Base-by-base conservation (phyloP, 2,329 filamentous ascomycete genomes). In the Beauveria medogensis region DNA sequence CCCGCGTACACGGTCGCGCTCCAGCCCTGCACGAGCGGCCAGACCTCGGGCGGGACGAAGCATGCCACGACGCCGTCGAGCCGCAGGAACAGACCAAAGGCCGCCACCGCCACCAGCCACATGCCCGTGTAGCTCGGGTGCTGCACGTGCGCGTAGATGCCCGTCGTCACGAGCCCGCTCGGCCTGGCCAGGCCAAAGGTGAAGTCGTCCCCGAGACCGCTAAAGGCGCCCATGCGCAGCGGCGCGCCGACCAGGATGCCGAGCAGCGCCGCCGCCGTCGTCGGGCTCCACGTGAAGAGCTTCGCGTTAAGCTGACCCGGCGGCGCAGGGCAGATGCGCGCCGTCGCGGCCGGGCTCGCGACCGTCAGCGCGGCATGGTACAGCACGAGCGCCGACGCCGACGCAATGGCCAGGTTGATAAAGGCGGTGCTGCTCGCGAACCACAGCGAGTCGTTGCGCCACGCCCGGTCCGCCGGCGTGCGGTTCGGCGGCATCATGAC, bases 101-200 rank as follows among this genome's bases (percentile, higher is more conserved):
- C 71, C 47, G 63, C 67, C 1, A 71, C 16, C 1, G 73, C 56
- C 0, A 82, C 64, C 3, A 77, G 34, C 0, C 73, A 10, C 2
- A 77, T 50, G 0, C 77, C 80, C 0, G 76, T 76, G 62, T 83
- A 84, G 59, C 79, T 80, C 2, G 80, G 80, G 65, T 83, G 80
- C 65, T 82, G 80, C 3, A 82, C 68, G 63, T 77, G 79, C 20
- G 64, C 63, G 63, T 83, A 83, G 2, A 83, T 68, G 0, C 80
- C 80, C 1, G 65, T 69, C 0, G 78, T 83, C 14, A 75, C 72
- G 8, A 83, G 68, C 1, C 68, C 64, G 61, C 78, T 73, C 1
- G 82, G 82, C 56, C 71, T 66, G 0, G 76, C 69, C 2, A 85
- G 74, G 2, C 74, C 71, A 64, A 82, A 85, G 0, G 81, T 84